Evolutionary conservation across 2,329 filamentous ascomycete species (phyloP), one percentile per base, ranked within the genome.

Genomic region (Aspergillus thermomutatus): DNA sequence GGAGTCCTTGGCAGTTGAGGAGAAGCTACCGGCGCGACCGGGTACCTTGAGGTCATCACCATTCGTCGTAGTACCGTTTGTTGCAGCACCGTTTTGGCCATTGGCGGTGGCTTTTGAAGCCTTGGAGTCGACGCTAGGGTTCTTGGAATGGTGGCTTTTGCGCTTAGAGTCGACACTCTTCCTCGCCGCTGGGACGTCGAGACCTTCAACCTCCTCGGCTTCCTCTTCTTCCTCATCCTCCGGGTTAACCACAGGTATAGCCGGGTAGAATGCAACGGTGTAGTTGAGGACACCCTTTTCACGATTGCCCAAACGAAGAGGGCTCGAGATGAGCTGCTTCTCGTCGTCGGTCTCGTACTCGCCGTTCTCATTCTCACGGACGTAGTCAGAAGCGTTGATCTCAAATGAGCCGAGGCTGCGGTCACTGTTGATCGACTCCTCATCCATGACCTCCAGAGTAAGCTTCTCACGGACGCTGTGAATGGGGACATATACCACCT

Each of bases 371-470:
- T 85, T 87, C 71, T 96, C 87, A 4, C 78, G 77, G 60, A 97
- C 83, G 71, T 90, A 97, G 60, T 97, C 91, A 19, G 87, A 80
- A 8, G 89, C 87, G 52, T 84, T 80, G 26, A 97, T 75, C 64
- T 97, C 92, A 19, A 94, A 77, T 54, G 89, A 82, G 52, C 94
- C 94, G 34, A 99, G 82, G 45, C 89, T 89, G 55, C 94, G 88
- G 73, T 99, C 94, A 71, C 92, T 94, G 66, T 91, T 91, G 69
- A 97, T 82, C 65, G 87, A 92, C 75, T 99, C 94, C 59, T 94
- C 87, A 67, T 99, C 94, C 93, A 99, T 96, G 62, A 97, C 92
- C 73, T 99, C 94, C 19, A 99, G 77, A 1, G 87, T 86, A 28
- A 99, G 80, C 68, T 89, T 91, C 72, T 99, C 94, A 31, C 91